These are phyloP conservation scores for Cryptomeria japonica DNA, from an alignment of 75 land plant genomes.

Conservation along the genomic window DNA sequence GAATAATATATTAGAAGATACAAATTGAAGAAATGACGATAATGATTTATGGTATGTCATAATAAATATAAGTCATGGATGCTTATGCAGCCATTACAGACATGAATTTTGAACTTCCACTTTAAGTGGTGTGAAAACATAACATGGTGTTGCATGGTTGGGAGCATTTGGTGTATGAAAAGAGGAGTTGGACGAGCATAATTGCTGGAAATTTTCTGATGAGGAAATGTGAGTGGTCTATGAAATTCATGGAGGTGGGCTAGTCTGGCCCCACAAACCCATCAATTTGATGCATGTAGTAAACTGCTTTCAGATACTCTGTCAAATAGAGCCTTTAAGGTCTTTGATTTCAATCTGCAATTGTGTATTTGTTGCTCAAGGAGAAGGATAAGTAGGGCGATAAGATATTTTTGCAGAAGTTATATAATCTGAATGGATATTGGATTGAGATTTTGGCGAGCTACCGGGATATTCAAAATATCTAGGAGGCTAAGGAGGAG, in stretches of 20 bases:
- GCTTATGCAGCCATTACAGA: constrained; percentile 80
- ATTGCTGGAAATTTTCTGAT: constrained; percentile 83
- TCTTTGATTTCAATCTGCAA: constrained; percentile 76
- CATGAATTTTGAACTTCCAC: constrained; percentile 80
- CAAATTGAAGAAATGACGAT: too few species aligned
- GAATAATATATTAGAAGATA: too few species aligned
- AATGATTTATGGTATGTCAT: too few species aligned
- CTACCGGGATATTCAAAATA: constrained; percentile 35
- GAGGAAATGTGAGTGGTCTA: constrained; percentile 90
- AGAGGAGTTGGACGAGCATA: constrained; percentile 66
- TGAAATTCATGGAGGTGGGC: constrained; percentile 81
- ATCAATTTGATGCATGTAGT: constrained; percentile 52
- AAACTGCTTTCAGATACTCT: constrained; percentile 34
- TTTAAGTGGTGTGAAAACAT: constrained; percentile 47
- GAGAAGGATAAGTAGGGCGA: constrained; percentile 34
- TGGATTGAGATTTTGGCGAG: constrained; percentile 64
- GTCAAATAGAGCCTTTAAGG: constrained; percentile 52
- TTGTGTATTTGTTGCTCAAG: constrained; percentile 61
- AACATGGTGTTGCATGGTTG: constrained; percentile 84
- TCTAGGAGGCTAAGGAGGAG: constrained; percentile 23
- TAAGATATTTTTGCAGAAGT: constrained; percentile 54
- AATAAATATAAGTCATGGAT: too few species aligned
- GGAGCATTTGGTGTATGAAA: constrained; percentile 47
- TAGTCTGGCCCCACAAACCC: constrained; percentile 64
- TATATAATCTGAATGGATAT: constrained; percentile 64